Percentiles rank a stretch among this genome's conserved stretches.
These are phyloP conservation scores for Mycosphaerella sp. DNA, from an alignment of 2,329 filamentous ascomycete genomes.

Conservation along the genomic window DNA sequence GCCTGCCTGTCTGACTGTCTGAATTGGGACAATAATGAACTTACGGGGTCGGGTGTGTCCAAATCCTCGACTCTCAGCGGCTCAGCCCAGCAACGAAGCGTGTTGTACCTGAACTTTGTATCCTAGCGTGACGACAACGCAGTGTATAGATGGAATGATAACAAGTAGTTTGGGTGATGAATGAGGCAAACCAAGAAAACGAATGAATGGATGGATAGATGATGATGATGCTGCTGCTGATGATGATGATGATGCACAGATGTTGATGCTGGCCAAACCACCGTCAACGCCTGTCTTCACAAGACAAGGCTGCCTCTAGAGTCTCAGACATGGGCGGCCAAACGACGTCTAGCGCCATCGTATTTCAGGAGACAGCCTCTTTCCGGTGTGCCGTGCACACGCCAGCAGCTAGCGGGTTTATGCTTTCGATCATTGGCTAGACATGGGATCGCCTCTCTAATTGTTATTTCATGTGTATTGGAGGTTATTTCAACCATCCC, in stretches of 20 bases:
- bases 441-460: neutral
- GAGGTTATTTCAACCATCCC: neutral
- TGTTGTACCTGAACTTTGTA: neutral
- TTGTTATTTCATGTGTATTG: neutral
- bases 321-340: neutral
- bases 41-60: neutral
- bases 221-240: neutral
- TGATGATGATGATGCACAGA: neutral
- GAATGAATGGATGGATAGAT: neutral
- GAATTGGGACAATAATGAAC: neutral
- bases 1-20: neutral
- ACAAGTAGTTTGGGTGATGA: neutral
- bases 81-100: neutral
- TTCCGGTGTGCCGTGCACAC: neutral
- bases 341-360: neutral
- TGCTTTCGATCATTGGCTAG: neutral
- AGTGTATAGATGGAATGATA: neutral
- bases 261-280: neutral
- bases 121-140: neutral
- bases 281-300: neutral
- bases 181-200: neutral
- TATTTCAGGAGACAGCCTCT: constrained; percentile 7
- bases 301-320: neutral
- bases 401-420: neutral
- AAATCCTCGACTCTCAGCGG: neutral